Evolutionary conservation across 306 rosid genomes (phyloP), one percentile per base, ranked within the genome.

Genomic region (Dicorynia guianensis): DNA sequence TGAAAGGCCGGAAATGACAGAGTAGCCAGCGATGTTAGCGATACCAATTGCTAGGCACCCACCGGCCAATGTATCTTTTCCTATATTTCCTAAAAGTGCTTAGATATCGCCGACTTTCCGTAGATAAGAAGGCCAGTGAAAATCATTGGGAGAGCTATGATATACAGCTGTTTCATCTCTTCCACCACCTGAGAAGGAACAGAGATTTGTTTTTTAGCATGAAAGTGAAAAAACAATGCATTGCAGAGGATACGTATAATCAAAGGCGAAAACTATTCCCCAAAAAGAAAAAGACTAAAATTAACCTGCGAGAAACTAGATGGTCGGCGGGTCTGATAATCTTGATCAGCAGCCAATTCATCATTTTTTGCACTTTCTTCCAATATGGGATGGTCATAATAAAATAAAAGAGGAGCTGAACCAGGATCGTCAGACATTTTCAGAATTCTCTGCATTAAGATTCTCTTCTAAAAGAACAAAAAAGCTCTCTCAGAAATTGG

Each of bases 1-100:
- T 12, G 85, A 82, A 10, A 86, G 87, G 30, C 87, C 82, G 6
- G 79, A 76, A 33, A 88, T 54, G 18, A 88, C 57, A 8, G 88
- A 86, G 73, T 63, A 86, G 5, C 90, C 85, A 0, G 68, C 64
- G 30, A 83, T 77, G 81, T 88, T 88, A n/a, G 81, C 87, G 2
- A 81, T 19, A 40, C 84, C 76, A 5, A 85, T 88, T 33, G 82
- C 87, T 2, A 88, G 75, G 63, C 76, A 69, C 2, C 90, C 90
- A 1, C 88, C 80, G 0, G 89, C 82, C 6, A 86, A 62, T 34
- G 79, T 61, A 5, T 74, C 74, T 35, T 71, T 82, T 5, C 86
- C 83, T 1, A 86, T 25, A 43, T 40, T 70, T 1, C 87, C 90
- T 42, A 86, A 50, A 88, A 88, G 42, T 81, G 74, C 84, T 79